Evolutionary conservation across 2,329 filamentous ascomycete genomes (phyloP).

Genomic region (Trichoderma semiorbis): DNA sequence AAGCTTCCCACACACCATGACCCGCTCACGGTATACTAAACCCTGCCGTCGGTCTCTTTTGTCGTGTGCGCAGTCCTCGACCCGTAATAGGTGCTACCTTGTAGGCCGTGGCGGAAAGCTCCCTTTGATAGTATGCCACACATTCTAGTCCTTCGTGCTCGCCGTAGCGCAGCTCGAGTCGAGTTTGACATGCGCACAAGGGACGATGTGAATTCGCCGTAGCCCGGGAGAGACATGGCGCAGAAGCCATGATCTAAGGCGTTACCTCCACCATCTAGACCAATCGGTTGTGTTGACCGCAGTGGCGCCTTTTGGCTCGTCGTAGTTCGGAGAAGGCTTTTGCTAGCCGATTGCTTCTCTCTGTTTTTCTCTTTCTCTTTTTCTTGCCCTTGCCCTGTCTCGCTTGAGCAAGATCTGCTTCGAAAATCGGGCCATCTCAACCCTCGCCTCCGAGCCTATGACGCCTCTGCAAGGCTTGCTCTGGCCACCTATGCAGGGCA

Average conservation of each 20-base stretch:
- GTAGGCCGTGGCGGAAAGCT: not conserved
- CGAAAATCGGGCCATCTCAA: constrained; percentile 8
- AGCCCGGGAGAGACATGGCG: not conserved
- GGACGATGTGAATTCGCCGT: not conserved
- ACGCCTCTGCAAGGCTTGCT: not conserved
- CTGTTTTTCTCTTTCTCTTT: not conserved
- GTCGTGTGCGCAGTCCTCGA: not conserved
- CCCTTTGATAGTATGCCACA: not conserved
- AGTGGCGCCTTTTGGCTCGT: not conserved
- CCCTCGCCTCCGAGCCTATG: not conserved
- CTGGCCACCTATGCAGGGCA: constrained; percentile 1
- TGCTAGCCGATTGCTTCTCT: not conserved
- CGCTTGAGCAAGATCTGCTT: constrained; percentile 3
- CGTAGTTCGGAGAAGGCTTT: not conserved
- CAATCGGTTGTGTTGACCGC: not conserved
- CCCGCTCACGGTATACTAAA: not conserved
- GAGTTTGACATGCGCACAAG: not conserved
- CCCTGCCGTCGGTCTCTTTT: not conserved
- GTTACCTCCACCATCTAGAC: constrained; percentile 4
- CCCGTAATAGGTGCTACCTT: constrained; percentile 3
- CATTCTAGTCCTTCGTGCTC: not conserved
- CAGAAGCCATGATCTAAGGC: not conserved
- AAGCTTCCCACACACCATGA: constrained; percentile 8
- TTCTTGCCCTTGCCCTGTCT: not conserved
- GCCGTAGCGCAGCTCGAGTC: not conserved